A percentile compares a stretch with the other conserved stretches of the same genome.
phyloP scores from a whole-genome alignment of 179 eudicot genomes.

The Sideroxylon spinosum region DNA sequence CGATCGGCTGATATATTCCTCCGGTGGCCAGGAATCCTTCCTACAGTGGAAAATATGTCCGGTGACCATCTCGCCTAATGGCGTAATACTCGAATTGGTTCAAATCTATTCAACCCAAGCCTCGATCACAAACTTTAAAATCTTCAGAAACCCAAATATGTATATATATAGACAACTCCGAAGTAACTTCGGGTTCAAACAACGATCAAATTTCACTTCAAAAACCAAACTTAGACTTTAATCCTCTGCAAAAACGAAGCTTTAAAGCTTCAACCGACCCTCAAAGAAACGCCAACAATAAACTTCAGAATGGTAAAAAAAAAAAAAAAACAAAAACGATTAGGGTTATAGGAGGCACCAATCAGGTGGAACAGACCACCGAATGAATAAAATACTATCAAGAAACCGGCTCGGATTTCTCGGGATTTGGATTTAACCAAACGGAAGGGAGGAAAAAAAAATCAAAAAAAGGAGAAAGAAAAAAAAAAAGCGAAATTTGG shows the following conservation, averaged over 20 bases:
- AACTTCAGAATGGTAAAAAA: not conserved
- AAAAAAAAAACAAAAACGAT: not conserved
- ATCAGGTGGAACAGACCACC: slow-evolving; percentile 7
- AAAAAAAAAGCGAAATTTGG: not conserved
- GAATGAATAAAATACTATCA: not conserved
- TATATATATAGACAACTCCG: not conserved
- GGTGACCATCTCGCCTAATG: slow-evolving; percentile 48
- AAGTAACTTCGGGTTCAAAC: slow-evolving; percentile 13
- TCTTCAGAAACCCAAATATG: not conserved
- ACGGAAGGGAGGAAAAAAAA: no score
- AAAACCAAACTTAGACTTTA: slow-evolving; percentile 7
- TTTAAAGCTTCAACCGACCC: not conserved
- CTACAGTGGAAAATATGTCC: slow-evolving; percentile 69
- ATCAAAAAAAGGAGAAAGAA: no score
- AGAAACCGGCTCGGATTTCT: not conserved
- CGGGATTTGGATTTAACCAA: not conserved
- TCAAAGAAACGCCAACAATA: not conserved
- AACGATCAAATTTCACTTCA: not conserved
- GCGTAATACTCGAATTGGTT: not conserved
- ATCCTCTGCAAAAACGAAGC: slow-evolving; percentile 3
- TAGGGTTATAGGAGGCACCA: not conserved
- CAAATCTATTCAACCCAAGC: not conserved
- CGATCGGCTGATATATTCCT: slow-evolving; percentile 62
- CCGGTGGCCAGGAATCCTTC: slow-evolving; percentile 91
- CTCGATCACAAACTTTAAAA: not conserved